Evolutionary conservation across 1,284 basidiomycete species (phyloP).

Genomic region (Polyporus tsugae): DNA sequence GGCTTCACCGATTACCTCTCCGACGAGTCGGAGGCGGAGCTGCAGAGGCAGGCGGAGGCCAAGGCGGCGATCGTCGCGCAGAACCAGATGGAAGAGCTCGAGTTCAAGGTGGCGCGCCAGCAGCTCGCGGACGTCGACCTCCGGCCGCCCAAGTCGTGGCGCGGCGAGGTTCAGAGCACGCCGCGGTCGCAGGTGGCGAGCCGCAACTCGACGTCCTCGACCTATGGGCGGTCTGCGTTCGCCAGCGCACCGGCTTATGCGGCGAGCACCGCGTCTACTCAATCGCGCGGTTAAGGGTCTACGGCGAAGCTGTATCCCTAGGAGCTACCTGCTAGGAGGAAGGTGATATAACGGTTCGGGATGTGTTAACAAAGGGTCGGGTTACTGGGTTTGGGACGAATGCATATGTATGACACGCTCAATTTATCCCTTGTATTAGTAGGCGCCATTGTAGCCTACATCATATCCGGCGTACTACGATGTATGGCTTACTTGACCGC

Average conservation of each 20-base stretch:
- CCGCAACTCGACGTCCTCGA: slow-evolving; percentile 24
- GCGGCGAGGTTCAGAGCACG: slow-evolving; percentile 42
- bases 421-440: slow-evolving; percentile 31
- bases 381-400: slow-evolving; percentile 28
- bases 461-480: slow-evolving; percentile 20
- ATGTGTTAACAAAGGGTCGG: slow-evolving; percentile 17
- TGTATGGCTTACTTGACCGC: slow-evolving; percentile 33
- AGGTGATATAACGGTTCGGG: slow-evolving; percentile 16
- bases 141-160: slow-evolving; percentile 78
- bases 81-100: slow-evolving; percentile 78
- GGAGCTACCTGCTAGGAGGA: background rate
- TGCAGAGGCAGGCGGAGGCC: slow-evolving; percentile 82
- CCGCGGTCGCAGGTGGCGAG: slow-evolving; percentile 39
- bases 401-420: slow-evolving; percentile 32
- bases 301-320: slow-evolving; percentile 7
- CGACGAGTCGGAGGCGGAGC: slow-evolving; percentile 83
- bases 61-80: slow-evolving; percentile 78
- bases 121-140: slow-evolving; percentile 76
- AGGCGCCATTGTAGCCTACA: slow-evolving; percentile 34
- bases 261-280: slow-evolving; percentile 31
- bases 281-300: slow-evolving; percentile 29
- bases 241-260: slow-evolving; percentile 26
- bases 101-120: slow-evolving; percentile 80
- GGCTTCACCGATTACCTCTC: slow-evolving; percentile 86
- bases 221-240: slow-evolving; percentile 30